phyloP scores from a whole-genome alignment of 2,329 filamentous ascomycete genomes.

The Setomelanomma holmii region DNA sequence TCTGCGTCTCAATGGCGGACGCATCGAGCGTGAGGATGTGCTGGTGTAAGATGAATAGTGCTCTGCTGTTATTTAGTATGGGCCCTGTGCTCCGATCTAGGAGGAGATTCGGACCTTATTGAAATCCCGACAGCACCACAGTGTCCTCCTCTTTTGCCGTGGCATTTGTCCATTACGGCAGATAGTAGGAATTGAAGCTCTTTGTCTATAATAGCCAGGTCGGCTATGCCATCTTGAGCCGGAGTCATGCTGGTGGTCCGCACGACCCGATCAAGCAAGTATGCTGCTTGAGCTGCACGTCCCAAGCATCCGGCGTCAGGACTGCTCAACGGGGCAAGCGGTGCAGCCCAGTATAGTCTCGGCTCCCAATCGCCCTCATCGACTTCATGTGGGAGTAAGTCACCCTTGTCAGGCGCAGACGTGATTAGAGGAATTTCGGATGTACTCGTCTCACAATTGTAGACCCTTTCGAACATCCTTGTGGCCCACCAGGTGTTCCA shows the following conservation, averaged over 20 bases:
- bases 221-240: not conserved
- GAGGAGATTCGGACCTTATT: slow-evolving; percentile 8
- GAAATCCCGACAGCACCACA: slow-evolving; percentile 11
- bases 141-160: slow-evolving; percentile 7
- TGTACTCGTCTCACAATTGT: slow-evolving; percentile 8
- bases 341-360: not conserved
- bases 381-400: not conserved
- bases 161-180: slow-evolving; percentile 6
- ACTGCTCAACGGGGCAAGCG: not conserved
- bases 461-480: slow-evolving; percentile 8
- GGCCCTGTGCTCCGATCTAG: no score
- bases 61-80: no score
- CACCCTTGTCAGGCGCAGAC: not conserved
- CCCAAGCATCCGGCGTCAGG: slow-evolving; percentile 7
- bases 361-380: not conserved
- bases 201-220: not conserved
- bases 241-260: not conserved
- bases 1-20: not conserved
- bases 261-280: slow-evolving; percentile 8
- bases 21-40: no score
- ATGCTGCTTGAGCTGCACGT: slow-evolving; percentile 9
- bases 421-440: not conserved
- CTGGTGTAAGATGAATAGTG: not conserved
- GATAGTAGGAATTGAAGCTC: slow-evolving; percentile 6
- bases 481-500: slow-evolving; percentile 14